Evolutionary conservation across 164 flowering plant genomes (phyloP).

Genomic region (Aristolochia fimbriata): DNA sequence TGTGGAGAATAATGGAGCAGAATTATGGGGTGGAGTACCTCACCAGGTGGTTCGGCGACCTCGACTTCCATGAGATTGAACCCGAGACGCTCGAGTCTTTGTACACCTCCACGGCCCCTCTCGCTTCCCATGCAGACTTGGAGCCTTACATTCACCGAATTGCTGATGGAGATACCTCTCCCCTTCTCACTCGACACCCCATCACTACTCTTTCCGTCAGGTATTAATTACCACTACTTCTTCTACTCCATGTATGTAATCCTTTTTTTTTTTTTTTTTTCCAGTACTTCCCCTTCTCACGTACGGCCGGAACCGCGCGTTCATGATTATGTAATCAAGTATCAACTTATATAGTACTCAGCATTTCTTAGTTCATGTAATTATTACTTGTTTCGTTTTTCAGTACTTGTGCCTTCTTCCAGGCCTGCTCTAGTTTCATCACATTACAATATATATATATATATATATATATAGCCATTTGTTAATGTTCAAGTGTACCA

Average conservation of each 20-base stretch:
- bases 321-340: no score
- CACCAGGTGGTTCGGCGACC: slow-evolving; percentile 44
- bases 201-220: slow-evolving; percentile 63
- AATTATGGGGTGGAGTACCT: slow-evolving; percentile 60
- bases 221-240: slow-evolving; percentile 12
- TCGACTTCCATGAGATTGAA: slow-evolving; percentile 40
- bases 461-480: no score
- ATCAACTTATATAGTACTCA: no score
- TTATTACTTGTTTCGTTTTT: no score
- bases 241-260: background rate
- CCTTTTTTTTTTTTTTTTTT: background rate
- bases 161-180: slow-evolving; percentile 53
- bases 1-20: slow-evolving; percentile 40
- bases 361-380: no score
- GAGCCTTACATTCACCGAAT: slow-evolving; percentile 65
- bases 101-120: slow-evolving; percentile 52
- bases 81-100: slow-evolving; percentile 34
- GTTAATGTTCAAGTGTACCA: no score
- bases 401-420: no score
- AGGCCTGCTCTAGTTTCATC: no score
- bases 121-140: slow-evolving; percentile 58
- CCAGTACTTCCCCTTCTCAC: background rate
- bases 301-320: no score
- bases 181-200: slow-evolving; percentile 65
- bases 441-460: no score